These are phyloP conservation scores for Firmiana major DNA, from an alignment of 345 rosid species.

Conservation along the genomic window DNA sequence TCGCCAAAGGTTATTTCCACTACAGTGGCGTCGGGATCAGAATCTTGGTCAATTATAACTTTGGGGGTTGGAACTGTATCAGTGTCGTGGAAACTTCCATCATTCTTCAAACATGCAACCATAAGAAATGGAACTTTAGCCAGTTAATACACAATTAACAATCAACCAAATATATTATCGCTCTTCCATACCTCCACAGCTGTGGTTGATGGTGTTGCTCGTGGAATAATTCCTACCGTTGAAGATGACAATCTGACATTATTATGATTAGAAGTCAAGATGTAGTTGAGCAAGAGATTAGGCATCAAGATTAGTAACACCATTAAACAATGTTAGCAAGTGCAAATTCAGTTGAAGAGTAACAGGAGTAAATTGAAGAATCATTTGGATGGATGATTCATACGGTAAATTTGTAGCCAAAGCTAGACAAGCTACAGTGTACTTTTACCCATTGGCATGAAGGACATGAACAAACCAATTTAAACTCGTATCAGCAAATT, in stretches of 20 bases:
- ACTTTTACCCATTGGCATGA: background rate
- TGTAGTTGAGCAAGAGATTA: background rate
- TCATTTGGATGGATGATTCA: background rate
- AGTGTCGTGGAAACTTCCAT: constrained; percentile 50
- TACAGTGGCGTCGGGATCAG: constrained; percentile 83
- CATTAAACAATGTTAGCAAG: background rate
- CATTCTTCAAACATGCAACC: constrained; percentile 27
- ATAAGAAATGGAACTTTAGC: constrained; percentile 11
- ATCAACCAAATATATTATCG: background rate
- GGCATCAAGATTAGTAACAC: background rate
- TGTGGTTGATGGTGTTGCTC: constrained; percentile 62
- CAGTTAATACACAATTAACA: background rate
- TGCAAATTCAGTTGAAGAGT: background rate
- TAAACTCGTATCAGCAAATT: background rate
- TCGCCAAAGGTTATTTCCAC: constrained; percentile 91
- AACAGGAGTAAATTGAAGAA: background rate
- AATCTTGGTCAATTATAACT: constrained; percentile 90
- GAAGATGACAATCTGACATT: constrained; percentile 47
- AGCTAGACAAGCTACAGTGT: background rate
- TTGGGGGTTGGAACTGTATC: constrained; percentile 81
- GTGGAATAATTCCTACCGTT: constrained; percentile 29
- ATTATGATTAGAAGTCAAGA: background rate
- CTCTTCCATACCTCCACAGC: constrained; percentile 64
- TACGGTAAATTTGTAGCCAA: background rate
- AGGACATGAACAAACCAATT: background rate